phyloP scores from a whole-genome alignment of 2,329 filamentous ascomycete genomes.

The Aspergillus aculeatus region DNA sequence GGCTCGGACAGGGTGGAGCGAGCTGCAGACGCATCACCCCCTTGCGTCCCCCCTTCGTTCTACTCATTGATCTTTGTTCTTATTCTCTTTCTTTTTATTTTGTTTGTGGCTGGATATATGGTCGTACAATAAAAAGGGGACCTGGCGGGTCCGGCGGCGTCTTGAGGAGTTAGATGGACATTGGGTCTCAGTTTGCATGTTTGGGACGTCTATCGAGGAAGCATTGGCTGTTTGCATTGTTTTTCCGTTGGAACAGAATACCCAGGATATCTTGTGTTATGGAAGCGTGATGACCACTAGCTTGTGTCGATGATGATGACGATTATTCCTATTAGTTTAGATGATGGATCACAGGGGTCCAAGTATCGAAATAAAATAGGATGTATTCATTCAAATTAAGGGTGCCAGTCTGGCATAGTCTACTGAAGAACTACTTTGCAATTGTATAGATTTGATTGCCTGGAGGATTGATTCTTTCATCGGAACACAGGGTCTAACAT shows the following conservation, averaged over 20 bases:
- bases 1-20: neutral
- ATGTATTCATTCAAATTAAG: neutral
- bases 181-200: constrained; percentile 11
- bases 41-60: neutral
- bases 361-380: neutral
- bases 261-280: constrained; percentile 28
- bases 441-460: neutral
- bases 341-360: constrained; percentile 12
- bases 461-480: neutral
- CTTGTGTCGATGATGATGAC: constrained; percentile 4
- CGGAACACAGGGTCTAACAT: neutral
- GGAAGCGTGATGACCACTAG: constrained; percentile 15
- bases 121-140: constrained; percentile 11
- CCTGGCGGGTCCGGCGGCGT: constrained; percentile 10
- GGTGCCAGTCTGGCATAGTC: too few species aligned
- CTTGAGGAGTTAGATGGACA: constrained; percentile 5
- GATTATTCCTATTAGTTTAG: neutral
- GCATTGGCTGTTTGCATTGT: constrained; percentile 17
- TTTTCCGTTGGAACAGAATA: constrained; percentile 29
- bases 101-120: constrained; percentile 13
- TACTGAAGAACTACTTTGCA: too few species aligned
- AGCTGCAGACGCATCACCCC: neutral
- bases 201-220: constrained; percentile 20
- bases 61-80: neutral
- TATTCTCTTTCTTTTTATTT: constrained; percentile 3